Base-by-base conservation (phyloP, 352 stramenopile species). In the Discostella stelligera region DNA sequence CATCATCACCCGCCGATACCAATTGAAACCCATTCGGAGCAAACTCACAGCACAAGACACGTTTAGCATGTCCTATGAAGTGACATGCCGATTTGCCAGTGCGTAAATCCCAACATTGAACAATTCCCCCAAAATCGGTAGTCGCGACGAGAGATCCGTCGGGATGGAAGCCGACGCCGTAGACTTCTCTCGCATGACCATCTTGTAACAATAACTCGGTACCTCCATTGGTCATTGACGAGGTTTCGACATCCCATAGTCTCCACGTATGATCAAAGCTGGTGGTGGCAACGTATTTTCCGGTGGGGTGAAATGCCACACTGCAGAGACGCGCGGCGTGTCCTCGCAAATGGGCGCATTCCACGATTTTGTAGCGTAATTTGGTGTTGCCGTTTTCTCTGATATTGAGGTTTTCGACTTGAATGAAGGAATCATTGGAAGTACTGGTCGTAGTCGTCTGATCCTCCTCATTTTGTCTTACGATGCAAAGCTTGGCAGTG, bases 231-330 rank as follows among this genome's bases (percentile, higher is more conserved):
- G 59, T 18, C 60, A 73, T 65, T 27, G 65, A 66, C 7, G 89
- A 91, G 0, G 94, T 97, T 37, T 96, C 93, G 13, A 98, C 89
- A 81, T 99, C 96, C 96, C 96, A 99, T 14, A 99, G 88, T n/a
- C 97, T 88, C 96, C 96, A 99, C 20, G 96, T 98, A 71, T 98
- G 93, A 82, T 99, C 97, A 76, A 98, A 98, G 79, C 94, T 97
- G 9, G 96, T 98, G 7, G 95, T 98, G 23, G 90, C 96, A 5
- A 98, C 85, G 74, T 95, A 95, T 48, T 93, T 77, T 13, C 96
- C 95, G n/a, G 91, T 84, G 3, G 97, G 96, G 86, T 99, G 97
- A 77, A 98, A 98, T 7, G 93, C 95, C 21, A 98, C 91, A 65
- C 73, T 85, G 56, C 84, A 92, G 9, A 96, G 71, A 25, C 91